phyloP scores from a whole-genome alignment of 2,329 filamentous ascomycete species.

The Nigrospora oryzae region DNA sequence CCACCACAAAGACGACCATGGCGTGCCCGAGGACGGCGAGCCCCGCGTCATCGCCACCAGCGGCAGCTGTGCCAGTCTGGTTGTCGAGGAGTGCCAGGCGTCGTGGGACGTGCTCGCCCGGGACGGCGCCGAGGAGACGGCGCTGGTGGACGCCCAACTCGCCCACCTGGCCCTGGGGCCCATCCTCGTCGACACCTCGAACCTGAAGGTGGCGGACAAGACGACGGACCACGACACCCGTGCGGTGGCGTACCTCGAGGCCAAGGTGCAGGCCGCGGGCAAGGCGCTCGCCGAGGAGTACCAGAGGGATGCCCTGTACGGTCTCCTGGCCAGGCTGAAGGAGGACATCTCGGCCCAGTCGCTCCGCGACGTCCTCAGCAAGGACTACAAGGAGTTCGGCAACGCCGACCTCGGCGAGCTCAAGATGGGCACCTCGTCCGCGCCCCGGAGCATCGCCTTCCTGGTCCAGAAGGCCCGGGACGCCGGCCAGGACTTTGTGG shows the following conservation, averaged over 20 bases:
- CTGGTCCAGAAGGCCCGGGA: conserved; percentile 45
- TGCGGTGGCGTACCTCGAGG: conserved; percentile 52
- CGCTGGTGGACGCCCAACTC: conserved; percentile 43
- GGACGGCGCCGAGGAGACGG: conserved; percentile 25
- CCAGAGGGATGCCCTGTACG: conserved; percentile 47
- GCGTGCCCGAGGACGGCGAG: conserved; percentile 32
- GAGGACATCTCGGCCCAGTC: conserved; percentile 53
- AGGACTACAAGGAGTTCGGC: conserved; percentile 79
- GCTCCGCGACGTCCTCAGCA: conserved; percentile 62
- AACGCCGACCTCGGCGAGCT: conserved; percentile 28
- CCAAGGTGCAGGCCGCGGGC: conserved; percentile 20
- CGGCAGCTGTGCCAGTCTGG: conserved; percentile 67
- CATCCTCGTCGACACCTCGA: conserved; percentile 65
- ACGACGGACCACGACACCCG: conserved; percentile 52
- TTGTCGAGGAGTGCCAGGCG: conserved; percentile 49
- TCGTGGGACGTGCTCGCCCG: conserved; percentile 47
- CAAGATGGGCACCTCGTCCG: conserved; percentile 58
- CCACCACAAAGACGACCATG: conserved; percentile 68
- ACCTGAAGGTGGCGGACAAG: conserved; percentile 53
- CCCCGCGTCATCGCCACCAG: conserved; percentile 56
- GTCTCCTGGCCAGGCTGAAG: conserved; percentile 55
- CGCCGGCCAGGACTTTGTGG: conserved; percentile 32
- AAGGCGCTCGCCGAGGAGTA: conserved; percentile 26
- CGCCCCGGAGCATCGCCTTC: conserved; percentile 55
- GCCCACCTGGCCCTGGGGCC: conserved; percentile 61